These are phyloP conservation scores for Borealophlyctis nickersoniae DNA, from an alignment of 192 early-diverging fungal species.

Conservation along the genomic window DNA sequence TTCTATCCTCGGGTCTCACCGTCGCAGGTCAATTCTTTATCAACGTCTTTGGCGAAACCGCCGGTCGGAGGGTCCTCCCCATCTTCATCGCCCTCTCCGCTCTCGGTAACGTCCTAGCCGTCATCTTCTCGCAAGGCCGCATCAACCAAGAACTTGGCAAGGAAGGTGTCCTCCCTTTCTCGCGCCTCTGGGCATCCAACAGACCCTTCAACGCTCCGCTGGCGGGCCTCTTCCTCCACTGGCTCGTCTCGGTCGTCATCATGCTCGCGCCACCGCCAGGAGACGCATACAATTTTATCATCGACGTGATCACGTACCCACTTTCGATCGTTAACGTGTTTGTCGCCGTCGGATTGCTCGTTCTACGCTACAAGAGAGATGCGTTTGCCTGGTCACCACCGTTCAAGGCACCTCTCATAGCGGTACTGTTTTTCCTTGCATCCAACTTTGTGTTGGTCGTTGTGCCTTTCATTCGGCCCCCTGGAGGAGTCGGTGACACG, in stretches of 20 bases:
- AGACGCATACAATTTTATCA: slow-evolving; percentile 61
- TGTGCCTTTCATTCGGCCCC: slow-evolving; percentile 57
- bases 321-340: slow-evolving; percentile 61
- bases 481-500: too few species aligned
- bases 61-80: slow-evolving; percentile 51
- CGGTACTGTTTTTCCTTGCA: slow-evolving; percentile 47
- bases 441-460: slow-evolving; percentile 47
- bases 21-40: slow-evolving; percentile 58
- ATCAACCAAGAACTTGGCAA: slow-evolving; percentile 19
- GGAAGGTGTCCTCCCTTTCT: slow-evolving; percentile 22
- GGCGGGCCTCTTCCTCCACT: slow-evolving; percentile 5
- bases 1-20: slow-evolving; percentile 61
- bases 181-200: slow-evolving; percentile 8
- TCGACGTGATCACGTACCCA: slow-evolving; percentile 59
- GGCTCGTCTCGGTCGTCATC: slow-evolving; percentile 19
- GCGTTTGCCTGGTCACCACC: slow-evolving; percentile 43
- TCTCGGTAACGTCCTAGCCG: slow-evolving; percentile 46
- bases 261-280: slow-evolving; percentile 41
- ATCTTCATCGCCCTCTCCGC: slow-evolving; percentile 51
- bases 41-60: slow-evolving; percentile 49
- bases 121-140: slow-evolving; percentile 38
- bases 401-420: slow-evolving; percentile 45
- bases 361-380: slow-evolving; percentile 34
- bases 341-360: slow-evolving; percentile 51
- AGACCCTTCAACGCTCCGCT: slow-evolving; percentile 19